A percentile compares a stretch with the other conserved stretches of the same genome.
Evolutionary conservation across 176 grass and related monocot genomes (phyloP).

Genomic region (Carex parvula): DNA sequence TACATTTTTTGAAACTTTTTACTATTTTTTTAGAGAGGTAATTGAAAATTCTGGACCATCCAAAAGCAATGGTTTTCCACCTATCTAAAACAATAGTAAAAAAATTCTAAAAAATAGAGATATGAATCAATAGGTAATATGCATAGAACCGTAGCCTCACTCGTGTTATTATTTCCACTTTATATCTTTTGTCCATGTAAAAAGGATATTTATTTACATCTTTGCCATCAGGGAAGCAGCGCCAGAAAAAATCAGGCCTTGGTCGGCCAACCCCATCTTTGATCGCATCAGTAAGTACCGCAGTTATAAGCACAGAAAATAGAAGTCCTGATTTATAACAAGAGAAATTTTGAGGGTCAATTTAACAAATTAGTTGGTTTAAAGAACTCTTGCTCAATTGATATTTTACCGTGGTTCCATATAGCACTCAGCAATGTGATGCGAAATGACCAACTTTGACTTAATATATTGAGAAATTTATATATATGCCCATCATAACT

Average conservation of each 20-base stretch:
- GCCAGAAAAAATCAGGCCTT: constrained; percentile 97
- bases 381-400: not conserved
- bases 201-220: constrained; percentile 41
- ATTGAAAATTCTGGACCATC: no score
- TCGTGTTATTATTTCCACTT: not conserved
- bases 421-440: not conserved
- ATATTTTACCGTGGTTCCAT: not conserved
- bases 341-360: not conserved
- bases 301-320: constrained; percentile 93
- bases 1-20: no score
- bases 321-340: constrained; percentile 57
- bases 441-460: not conserved
- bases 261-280: constrained; percentile 93
- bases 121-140: no score
- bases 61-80: no score
- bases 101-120: no score
- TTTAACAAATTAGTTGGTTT: not conserved
- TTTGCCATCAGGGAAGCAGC: constrained; percentile 95
- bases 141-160: no score
- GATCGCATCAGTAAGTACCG: constrained; percentile 89
- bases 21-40: no score
- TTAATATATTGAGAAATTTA: no score
- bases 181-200: not conserved
- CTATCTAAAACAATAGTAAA: no score
- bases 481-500: no score